Evolutionary conservation across 2,329 filamentous ascomycete genomes (phyloP).

Genomic region (Fusarium transvaalense): DNA sequence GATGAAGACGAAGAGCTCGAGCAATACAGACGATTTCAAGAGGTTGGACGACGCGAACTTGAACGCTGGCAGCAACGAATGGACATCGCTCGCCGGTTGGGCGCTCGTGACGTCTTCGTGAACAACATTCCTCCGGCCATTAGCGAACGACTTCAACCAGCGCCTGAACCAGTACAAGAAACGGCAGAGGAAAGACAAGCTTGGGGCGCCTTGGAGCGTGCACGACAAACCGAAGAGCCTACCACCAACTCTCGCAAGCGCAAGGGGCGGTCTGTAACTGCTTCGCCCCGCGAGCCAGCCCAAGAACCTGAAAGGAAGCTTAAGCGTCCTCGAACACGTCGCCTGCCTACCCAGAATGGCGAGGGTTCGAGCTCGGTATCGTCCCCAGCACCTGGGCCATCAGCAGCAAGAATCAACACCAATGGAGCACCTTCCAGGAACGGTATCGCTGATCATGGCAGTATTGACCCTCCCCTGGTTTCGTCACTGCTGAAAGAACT

Average conservation of each 20-base stretch:
- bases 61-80: slow-evolving; percentile 87
- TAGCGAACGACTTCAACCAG: slow-evolving; percentile 71
- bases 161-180: slow-evolving; percentile 71
- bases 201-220: slow-evolving; percentile 92
- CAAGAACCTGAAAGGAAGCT: slow-evolving; percentile 84
- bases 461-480: slow-evolving; percentile 80
- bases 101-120: slow-evolving; percentile 78
- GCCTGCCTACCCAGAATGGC: slow-evolving; percentile 64
- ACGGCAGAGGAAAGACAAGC: slow-evolving; percentile 84
- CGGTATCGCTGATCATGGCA: slow-evolving; percentile 38
- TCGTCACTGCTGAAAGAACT: slow-evolving; percentile 91
- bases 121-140: slow-evolving; percentile 69
- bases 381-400: slow-evolving; percentile 51
- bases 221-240: slow-evolving; percentile 74
- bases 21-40: slow-evolving; percentile 66
- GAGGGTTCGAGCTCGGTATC: slow-evolving; percentile 61
- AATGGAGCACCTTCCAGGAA: slow-evolving; percentile 45
- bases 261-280: slow-evolving; percentile 76
- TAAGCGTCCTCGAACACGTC: slow-evolving; percentile 86
- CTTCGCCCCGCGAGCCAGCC: slow-evolving; percentile 75
- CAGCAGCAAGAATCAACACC: slow-evolving; percentile 38
- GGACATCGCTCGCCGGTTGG: slow-evolving; percentile 83
- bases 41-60: slow-evolving; percentile 69
- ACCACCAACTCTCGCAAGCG: slow-evolving; percentile 74
- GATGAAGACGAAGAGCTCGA: slow-evolving; percentile 79